Base-by-base conservation (phyloP, 1,284 basidiomycete species). In the Cutaneotrichosporon curvatum region DNA sequence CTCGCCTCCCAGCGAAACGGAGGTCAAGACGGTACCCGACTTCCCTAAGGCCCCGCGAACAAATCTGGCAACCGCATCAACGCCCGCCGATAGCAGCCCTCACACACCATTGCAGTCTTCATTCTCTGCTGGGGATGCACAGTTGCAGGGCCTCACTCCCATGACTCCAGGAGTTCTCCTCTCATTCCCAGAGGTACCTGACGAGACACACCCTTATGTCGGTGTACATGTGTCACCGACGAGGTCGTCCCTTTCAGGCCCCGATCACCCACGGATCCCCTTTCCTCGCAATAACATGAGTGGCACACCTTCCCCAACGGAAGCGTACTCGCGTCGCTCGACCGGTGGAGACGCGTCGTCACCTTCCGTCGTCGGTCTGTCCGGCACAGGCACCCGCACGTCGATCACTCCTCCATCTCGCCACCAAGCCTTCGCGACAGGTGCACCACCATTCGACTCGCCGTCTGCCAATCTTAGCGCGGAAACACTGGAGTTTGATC, bases 141-240 rank as follows among this genome's bases (percentile, higher is more conserved):
- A 7, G 7, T 12, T 12, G 8, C 25, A 28, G 12, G 25, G 25
- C 25, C 25, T 7, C 12, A 7, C 25, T 7, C 25, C 23, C 36
- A 30, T 37, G 23, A 30, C 35, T 2, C 7, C 43, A 14, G 28
- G 35, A 9, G 15, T 31, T 5, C 18, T 37, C 18, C 25, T 37
- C 35, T 31, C 56, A 0, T 68, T 70, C 59, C 68, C 68, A 3
- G 56, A 56, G 18, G 68, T 70, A 2, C 68, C 68, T 8, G 63
- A 67, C 45, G 66, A 67, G 40, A 57, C 61, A 37, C 62, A 65
- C 45, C 65, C 65, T 0, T 55, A 66, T 21, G 64, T 70, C 12
- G 54, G 63, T 20, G 64, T 70, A 2, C 66, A 68, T 43, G 60
- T 68, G 23, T 59, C 59, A 8, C 54, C 52, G 19, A 12, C 16